Evolutionary conservation across 305 asterid genomes (phyloP), one percentile per base, ranked within the genome.

Genomic region (Fraxinus ornus): DNA sequence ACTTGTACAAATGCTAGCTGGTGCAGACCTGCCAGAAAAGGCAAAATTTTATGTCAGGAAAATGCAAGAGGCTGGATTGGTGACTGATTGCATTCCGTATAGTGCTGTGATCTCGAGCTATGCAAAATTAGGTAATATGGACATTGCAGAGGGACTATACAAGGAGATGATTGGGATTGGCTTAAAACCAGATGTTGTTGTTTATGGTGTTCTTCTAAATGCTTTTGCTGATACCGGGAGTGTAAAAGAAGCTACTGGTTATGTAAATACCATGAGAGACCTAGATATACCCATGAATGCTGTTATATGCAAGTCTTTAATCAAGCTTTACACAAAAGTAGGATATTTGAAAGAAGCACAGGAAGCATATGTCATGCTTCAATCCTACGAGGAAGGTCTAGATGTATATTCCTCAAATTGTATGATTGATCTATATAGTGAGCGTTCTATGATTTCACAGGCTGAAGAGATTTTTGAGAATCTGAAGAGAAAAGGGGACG

Each of bases 371-470:
- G 75, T 37, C 60, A 75, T 77, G 74, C 95, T 93, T 39, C 90
- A 86, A 76, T 87, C 88, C 1, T 81, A 90, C 7, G 92, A 90
- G 81, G 72, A 24, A 7, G 93, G 88, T 26, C 86, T 90, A 0
- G 97, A 96, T 81, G 88, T 88, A 21, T 96, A 88, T 90, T 88
- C 98, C 71, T 94, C 97, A 10, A 94, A 94, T 64, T 96, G 99
- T 84, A 96, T 96, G 98, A 91, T 96, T 26, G 97, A 94, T 89
- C 91, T 96, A 71, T 96, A 93, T 71, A 90, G 95, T 10, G 92
- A 90, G 85, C 89, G 94, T 9, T 96, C 97, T n/a, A 91, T 96
- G 98, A 87, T 91, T 41, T 74, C 81, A 5, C 93, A 90, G 83
- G 98, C 99, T 0, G 98, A 94, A 86, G 89, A 85, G 87, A 85